Base-by-base conservation (phyloP, 148 eudicot species). In the Hydrangea macrophylla region DNA sequence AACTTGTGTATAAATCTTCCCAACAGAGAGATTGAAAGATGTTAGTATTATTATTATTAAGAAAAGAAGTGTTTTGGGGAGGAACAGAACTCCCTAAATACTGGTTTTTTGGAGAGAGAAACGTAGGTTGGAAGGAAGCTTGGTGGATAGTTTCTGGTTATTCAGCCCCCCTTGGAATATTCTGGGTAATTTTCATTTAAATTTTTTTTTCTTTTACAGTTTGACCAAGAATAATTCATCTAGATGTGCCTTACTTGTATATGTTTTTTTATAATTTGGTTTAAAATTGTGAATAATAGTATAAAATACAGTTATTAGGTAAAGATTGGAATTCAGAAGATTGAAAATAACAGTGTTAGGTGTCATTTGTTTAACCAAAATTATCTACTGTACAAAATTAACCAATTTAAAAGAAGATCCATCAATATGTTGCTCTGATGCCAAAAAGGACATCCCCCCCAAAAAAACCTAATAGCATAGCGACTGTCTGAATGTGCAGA, bases 121-220 rank as follows among this genome's bases (percentile, higher is more conserved):
- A 78, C 91, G 89, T 86, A 86, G 70, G 64, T 69, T 61, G 70
- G 75, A 78, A 84, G 79, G 72, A 80, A 85, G 83, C 83, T 70
- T 44, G 73, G 76, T 65, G 70, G 68, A 74, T 67, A 67, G 72
- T 70, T 79, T 76, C 62, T 57, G 73, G 75, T 73, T 71, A 58
- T 79, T 58, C 66, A 39, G 13, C 74, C 63, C 78, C 77, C 39
- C 67, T 68, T 64, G 26, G 31, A 42, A 15, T 55, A 55, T 37
- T 32, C 22, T 66, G 15, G n/a, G n/a, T 15, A 24, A n/a, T 51
- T 25, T 20, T 76, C 17, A 45, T 42, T 58, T n/a, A n/a, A n/a
- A 20, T 28, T 39, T 61, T 30, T 35, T 60, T 61, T 67, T 33
- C 57, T 55, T 13, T 15, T n/a, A 23, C 15, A 54, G 58, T 53